A percentile compares a stretch with the other conserved stretches of the same genome.
Conservation (phyloP, 441 rosid genomes). For the Aleurites moluccanus region DNA sequence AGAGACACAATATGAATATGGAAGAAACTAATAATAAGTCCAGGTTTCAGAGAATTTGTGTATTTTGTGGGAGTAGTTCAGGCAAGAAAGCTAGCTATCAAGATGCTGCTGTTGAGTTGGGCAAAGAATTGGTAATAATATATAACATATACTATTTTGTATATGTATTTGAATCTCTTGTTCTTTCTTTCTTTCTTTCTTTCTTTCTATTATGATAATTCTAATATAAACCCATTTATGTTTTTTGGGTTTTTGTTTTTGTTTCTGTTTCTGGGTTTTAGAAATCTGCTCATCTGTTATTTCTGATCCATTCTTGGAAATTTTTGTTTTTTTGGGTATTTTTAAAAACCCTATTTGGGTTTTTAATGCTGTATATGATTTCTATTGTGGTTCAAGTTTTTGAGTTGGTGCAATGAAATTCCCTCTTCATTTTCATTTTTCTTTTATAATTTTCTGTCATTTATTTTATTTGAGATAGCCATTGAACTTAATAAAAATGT, state of each 20-base stretch:
- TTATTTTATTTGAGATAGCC: not conserved
- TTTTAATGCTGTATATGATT: not conserved
- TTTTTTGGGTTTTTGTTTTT: not conserved
- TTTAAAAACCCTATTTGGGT: not conserved
- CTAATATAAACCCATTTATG: not conserved
- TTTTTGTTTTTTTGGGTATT: not conserved
- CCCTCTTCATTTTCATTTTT: not conserved
- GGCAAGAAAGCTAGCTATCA: slow-evolving; percentile 88
- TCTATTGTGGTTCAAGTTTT: not conserved
- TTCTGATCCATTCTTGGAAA: not conserved
- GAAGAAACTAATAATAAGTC: slow-evolving; percentile 54
- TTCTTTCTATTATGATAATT: not conserved
- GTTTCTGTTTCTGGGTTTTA: not conserved
- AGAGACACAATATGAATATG: slow-evolving; percentile 35
- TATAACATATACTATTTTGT: not conserved
- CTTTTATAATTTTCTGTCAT: not conserved
- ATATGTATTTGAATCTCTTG: not conserved
- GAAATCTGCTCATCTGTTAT: not conserved
- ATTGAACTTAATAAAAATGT: not conserved
- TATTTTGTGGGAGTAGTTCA: slow-evolving; percentile 88
- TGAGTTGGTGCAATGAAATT: not conserved
- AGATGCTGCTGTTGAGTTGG: slow-evolving; percentile 86
- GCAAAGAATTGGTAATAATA: slow-evolving; percentile 68
- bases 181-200: not conserved
- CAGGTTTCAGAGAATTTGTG: slow-evolving; percentile 82